phyloP scores from a whole-genome alignment of 108 stramenopile species.

The Nitzschia inconspicua region DNA sequence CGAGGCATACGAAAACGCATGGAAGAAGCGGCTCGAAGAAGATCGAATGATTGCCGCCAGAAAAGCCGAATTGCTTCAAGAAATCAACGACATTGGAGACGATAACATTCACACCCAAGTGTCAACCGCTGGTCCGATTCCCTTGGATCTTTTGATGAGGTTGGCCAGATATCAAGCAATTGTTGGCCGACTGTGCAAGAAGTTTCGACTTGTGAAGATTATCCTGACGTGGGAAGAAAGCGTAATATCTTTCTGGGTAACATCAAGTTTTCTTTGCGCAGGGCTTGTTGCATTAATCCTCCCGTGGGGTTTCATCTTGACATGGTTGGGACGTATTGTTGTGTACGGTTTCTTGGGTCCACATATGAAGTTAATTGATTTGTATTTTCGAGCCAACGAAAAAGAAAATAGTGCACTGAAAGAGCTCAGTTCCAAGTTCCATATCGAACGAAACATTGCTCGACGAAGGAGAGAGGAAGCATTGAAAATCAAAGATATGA shows the following conservation, averaged over 20 bases:
- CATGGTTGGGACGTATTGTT: constrained; percentile 47
- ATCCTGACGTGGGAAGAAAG: constrained; percentile 70
- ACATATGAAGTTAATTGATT: constrained; percentile 64
- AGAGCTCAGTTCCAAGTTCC: constrained; percentile 24
- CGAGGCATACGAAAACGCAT: constrained; percentile 21
- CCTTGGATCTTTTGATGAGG: constrained; percentile 28
- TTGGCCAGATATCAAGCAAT: constrained; percentile 34
- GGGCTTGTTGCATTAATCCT: constrained; percentile 50
- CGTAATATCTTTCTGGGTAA: constrained; percentile 59
- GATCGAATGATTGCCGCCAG: constrained; percentile 32
- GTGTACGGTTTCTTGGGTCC: constrained; percentile 72
- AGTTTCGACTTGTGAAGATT: constrained; percentile 35
- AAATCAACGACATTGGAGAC: constrained; percentile 42
- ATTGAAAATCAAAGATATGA: constrained; percentile 63
- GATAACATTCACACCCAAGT: constrained; percentile 35
- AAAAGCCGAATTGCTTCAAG: constrained; percentile 39
- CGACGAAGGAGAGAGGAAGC: constrained; percentile 64
- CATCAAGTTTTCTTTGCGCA: constrained; percentile 39
- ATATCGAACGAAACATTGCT: constrained; percentile 20
- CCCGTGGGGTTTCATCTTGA: constrained; percentile 65
- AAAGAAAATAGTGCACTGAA: constrained; percentile 21
- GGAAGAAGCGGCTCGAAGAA: constrained; percentile 9
- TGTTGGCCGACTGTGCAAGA: constrained; percentile 27
- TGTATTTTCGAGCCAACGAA: constrained; percentile 28
- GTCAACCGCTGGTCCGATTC: constrained; percentile 2